These are phyloP conservation scores for Elasticomyces elasticus DNA, from an alignment of 495 filamentous ascomycete species.

Conservation along the genomic window DNA sequence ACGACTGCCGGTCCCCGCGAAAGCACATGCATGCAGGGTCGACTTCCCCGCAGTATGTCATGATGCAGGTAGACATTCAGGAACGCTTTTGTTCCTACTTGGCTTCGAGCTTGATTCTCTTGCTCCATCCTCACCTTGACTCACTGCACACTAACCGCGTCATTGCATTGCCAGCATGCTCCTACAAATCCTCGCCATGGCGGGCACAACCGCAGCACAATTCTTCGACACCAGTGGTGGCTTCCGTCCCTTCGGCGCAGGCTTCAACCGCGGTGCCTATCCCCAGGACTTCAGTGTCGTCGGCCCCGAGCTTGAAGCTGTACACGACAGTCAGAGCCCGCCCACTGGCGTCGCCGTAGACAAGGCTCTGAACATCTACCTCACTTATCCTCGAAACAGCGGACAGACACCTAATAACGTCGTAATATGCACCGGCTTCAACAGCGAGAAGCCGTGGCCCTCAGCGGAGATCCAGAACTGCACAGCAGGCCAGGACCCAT, in stretches of 20 bases:
- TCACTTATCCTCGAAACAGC: conserved; percentile 25
- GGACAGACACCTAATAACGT: conserved; percentile 25
- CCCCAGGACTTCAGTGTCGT: conserved; percentile 21
- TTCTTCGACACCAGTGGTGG: conserved; percentile 4
- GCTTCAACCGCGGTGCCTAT: conserved; percentile 15
- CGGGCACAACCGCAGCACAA: not conserved
- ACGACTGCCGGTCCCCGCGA: not conserved
- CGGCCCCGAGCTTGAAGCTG: conserved; percentile 24
- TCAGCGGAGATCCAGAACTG: conserved; percentile 28
- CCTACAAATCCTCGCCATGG: not conserved
- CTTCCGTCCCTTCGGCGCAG: conserved; percentile 14
- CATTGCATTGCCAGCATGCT: conserved; percentile 1
- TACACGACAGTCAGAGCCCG: conserved; percentile 20
- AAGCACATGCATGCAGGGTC: not conserved
- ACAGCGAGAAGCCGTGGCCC: conserved; percentile 23
- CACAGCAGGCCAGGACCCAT: conserved; percentile 22
- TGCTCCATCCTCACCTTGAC: too few relatives aligned
- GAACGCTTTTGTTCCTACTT: not conserved
- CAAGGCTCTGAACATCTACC: conserved; percentile 19
- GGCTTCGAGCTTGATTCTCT: not conserved
- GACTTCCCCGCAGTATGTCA: conserved; percentile 1
- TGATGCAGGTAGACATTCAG: not conserved
- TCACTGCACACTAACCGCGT: too few relatives aligned
- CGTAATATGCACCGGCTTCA: conserved; percentile 19
- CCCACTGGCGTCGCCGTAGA: conserved; percentile 27